phyloP scores from a whole-genome alignment of 257 asterid genomes.

The Nicotiana undulata region DNA sequence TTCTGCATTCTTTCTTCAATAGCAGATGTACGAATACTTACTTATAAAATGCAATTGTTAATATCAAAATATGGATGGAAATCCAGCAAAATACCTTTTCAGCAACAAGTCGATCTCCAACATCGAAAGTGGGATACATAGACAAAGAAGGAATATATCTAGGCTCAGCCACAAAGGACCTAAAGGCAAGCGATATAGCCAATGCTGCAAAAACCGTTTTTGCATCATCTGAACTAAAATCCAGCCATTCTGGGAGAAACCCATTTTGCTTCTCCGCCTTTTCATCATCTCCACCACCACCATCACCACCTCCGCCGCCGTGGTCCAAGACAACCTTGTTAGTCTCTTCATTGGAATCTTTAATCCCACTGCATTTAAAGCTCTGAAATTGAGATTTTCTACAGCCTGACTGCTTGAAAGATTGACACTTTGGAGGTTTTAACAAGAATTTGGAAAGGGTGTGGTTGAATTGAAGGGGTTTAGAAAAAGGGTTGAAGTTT shows the following conservation, averaged over 20 bases:
- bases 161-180: conserved; percentile 93
- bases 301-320: conserved; percentile 25
- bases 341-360: conserved; percentile 41
- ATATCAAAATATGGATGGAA: not conserved
- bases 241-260: conserved; percentile 74
- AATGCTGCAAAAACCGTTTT: conserved; percentile 73
- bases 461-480: conserved; percentile 11
- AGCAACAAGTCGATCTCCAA: conserved; percentile 89
- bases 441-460: conserved; percentile 17
- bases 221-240: conserved; percentile 67
- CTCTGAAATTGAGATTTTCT: conserved; percentile 16
- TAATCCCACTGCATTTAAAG: conserved; percentile 31
- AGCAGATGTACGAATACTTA: no score
- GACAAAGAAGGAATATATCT: conserved; percentile 90
- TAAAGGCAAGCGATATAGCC: conserved; percentile 72
- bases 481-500: conserved; percentile 22
- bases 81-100: conserved; percentile 52
- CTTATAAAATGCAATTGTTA: no score
- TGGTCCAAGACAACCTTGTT: conserved; percentile 27
- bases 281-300: conserved; percentile 51
- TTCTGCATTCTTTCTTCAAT: no score
- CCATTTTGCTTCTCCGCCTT: conserved; percentile 37
- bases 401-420: conserved; percentile 14
- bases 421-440: conserved; percentile 8
- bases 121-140: conserved; percentile 92